A percentile compares a stretch with the other conserved stretches of the same genome.
phyloP scores from a whole-genome alignment of 2,329 filamentous ascomycete species.

The Botrytis squamosa region DNA sequence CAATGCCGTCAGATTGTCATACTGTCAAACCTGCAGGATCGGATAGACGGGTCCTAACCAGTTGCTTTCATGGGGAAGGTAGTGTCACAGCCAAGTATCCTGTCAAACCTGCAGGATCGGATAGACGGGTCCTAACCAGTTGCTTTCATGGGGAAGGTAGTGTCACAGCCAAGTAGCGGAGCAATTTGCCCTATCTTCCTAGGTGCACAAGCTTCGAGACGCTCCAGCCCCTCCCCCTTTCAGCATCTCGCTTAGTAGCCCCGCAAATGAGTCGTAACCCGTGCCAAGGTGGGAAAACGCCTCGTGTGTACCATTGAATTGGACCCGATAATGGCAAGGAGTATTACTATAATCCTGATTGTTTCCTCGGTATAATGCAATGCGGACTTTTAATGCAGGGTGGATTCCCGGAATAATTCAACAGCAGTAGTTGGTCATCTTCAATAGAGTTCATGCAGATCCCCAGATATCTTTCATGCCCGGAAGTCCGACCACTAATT shows the following conservation, averaged over 20 bases:
- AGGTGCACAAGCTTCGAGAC: neutral
- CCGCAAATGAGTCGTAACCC: neutral
- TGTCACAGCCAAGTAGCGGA: neutral
- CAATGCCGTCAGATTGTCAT: neutral
- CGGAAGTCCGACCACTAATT: too few relatives aligned
- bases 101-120: neutral
- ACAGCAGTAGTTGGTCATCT: neutral
- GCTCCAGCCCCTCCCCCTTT: conserved; percentile 1
- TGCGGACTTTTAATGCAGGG: neutral
- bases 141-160: neutral
- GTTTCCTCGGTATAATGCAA: neutral
- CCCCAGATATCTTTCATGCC: neutral
- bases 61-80: too few relatives aligned
- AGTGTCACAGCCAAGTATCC: too few relatives aligned
- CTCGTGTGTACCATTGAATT: neutral
- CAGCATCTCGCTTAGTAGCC: conserved; percentile 11
- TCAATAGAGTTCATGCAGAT: neutral
- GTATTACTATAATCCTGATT: too few relatives aligned
- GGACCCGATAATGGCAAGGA: neutral
- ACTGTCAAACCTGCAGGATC: neutral
- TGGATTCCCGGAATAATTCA: neutral
- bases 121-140: neutral
- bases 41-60: too few relatives aligned
- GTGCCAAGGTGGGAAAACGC: neutral
- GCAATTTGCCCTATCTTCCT: neutral